These are phyloP conservation scores for Pseudopithomyces maydicus DNA, from an alignment of 2,329 filamentous ascomycete genomes.

Conservation along the genomic window DNA sequence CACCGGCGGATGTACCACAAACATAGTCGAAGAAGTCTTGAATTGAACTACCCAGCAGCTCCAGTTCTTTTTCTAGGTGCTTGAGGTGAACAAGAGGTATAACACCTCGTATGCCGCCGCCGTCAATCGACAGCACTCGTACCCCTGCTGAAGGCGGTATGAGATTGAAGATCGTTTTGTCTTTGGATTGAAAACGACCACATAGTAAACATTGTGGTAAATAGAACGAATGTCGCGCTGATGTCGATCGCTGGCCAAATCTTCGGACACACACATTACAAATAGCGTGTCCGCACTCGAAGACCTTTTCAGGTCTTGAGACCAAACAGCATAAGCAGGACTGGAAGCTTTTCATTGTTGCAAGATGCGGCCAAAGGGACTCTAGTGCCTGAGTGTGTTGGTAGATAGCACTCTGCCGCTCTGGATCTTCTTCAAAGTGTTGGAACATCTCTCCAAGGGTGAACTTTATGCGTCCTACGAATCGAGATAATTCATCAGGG, in stretches of 20 bases:
- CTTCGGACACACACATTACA: constrained; percentile 41
- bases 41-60: constrained; percentile 17
- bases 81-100: constrained; percentile 26
- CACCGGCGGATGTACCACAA: constrained; percentile 33
- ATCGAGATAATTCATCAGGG: background rate
- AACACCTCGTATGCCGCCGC: constrained; percentile 35
- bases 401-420: background rate
- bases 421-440: constrained; percentile 1
- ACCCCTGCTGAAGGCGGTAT: constrained; percentile 41
- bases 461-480: background rate
- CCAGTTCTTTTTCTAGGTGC: constrained; percentile 18
- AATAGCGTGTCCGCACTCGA: constrained; percentile 42
- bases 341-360: constrained; percentile 20
- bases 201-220: constrained; percentile 37
- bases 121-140: constrained; percentile 44
- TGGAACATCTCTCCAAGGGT: background rate
- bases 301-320: constrained; percentile 31
- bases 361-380: constrained; percentile 1
- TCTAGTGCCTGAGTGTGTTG: constrained; percentile 4
- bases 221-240: constrained; percentile 25
- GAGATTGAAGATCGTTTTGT: constrained; percentile 21
- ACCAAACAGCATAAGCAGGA: constrained; percentile 39
- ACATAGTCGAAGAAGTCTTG: constrained; percentile 31
- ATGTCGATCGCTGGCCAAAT: constrained; percentile 24
- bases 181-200: constrained; percentile 11